These are phyloP conservation scores for Fusarium circinatum DNA, from an alignment of 2,329 filamentous ascomycete species.

Conservation along the genomic window DNA sequence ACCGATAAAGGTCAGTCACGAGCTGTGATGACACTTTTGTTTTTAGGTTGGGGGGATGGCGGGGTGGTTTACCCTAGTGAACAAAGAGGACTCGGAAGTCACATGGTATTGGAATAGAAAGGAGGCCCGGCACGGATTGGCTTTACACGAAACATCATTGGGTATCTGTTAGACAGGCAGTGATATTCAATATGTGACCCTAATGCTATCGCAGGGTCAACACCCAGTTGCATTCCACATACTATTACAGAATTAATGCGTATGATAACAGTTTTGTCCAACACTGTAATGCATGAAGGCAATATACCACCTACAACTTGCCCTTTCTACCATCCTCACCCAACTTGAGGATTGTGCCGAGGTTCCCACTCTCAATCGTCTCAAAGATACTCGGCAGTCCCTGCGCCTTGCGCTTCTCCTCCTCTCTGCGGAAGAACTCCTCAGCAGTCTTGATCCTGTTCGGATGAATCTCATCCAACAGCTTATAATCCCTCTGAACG, in stretches of 20 bases:
- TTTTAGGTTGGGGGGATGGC: rapidly evolving
- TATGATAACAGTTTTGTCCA: rapidly evolving
- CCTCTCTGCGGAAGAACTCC: conserved; percentile 5
- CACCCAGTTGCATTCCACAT: rapidly evolving
- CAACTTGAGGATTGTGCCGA: background rate
- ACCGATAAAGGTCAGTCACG: rapidly evolving
- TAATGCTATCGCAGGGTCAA: rapidly evolving
- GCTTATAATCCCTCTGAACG: conserved; percentile 8
- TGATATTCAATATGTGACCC: rapidly evolving
- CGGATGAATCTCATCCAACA: conserved; percentile 25
- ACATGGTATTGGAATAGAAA: background rate
- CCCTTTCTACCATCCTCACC: background rate
- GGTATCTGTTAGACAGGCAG: rapidly evolving
- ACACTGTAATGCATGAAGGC: rapidly evolving
- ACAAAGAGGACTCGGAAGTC: background rate
- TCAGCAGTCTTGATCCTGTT: conserved; percentile 5
- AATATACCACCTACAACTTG: rapidly evolving
- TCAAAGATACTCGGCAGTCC: background rate
- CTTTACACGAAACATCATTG: rapidly evolving
- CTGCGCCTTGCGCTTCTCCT: background rate
- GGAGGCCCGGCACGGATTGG: rapidly evolving
- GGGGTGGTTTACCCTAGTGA: rapidly evolving
- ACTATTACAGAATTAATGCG: rapidly evolving
- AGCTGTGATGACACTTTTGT: rapidly evolving
- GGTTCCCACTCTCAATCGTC: rapidly evolving